Conservation (phyloP, 192 early-diverging fungal species). For the Entophlyctis helioformis region DNA sequence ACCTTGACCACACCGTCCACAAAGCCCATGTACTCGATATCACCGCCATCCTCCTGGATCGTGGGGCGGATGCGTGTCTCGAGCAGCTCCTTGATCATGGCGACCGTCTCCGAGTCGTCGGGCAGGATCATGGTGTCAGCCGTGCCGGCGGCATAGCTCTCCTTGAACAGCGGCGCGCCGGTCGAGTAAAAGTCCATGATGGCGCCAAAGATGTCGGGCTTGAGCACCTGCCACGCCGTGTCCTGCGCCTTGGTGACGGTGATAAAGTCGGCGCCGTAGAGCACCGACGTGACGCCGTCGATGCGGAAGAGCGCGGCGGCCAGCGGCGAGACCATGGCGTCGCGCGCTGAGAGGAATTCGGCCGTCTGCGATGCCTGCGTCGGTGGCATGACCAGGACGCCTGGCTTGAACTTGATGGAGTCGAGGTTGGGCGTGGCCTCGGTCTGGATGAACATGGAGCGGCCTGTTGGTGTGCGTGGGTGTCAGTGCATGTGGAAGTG, state of each 20-base stretch:
- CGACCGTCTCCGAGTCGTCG: constrained; percentile 84
- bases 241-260: constrained; percentile 84
- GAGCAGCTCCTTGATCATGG: constrained; percentile 97
- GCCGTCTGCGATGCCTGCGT: constrained; percentile 31
- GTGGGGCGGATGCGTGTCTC: constrained; percentile 91
- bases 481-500: too few relatives aligned
- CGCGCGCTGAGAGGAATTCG: constrained; percentile 74
- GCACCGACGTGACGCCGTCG: constrained; percentile 81
- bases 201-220: constrained; percentile 89
- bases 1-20: constrained; percentile 78
- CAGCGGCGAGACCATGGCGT: constrained; percentile 62
- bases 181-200: constrained; percentile 86
- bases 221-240: constrained; percentile 93
- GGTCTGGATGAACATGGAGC: constrained; percentile 48
- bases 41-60: constrained; percentile 98
- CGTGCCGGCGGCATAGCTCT: constrained; percentile 7
- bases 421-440: constrained; percentile 89
- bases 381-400: constrained; percentile 64
- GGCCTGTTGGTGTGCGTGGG: neutral
- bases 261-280: constrained; percentile 91
- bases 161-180: constrained; percentile 61
- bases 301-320: constrained; percentile 85
- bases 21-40: constrained; percentile 92
- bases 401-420: constrained; percentile 95
- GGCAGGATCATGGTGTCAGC: constrained; percentile 53